phyloP scores from a whole-genome alignment of 495 filamentous ascomycete species.

The Penicillium paxilli region DNA sequence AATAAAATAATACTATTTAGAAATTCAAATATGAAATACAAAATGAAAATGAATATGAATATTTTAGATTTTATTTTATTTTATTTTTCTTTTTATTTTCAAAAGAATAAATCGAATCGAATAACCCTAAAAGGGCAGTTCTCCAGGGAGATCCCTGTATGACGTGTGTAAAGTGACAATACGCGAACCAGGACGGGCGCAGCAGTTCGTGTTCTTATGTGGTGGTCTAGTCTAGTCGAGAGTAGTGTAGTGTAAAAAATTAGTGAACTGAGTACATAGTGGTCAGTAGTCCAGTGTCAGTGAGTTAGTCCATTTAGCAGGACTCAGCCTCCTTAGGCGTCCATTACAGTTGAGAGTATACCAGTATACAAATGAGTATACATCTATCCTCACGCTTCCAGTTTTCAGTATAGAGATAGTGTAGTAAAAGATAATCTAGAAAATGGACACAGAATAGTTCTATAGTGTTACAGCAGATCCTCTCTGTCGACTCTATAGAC shows the following conservation, averaged over 20 bases:
- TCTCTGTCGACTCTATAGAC: not conserved
- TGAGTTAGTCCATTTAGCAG: no score
- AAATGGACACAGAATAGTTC: no score
- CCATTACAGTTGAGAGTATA: not conserved
- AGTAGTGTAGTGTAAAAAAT: no score
- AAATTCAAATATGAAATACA: constrained; percentile 2
- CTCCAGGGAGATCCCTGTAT: no score
- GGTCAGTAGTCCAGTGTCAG: not conserved
- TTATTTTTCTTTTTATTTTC: no score
- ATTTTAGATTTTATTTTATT: no score
- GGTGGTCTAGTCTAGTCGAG: not conserved
- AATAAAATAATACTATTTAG: constrained; percentile 5
- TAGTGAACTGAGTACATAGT: not conserved
- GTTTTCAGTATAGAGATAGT: no score
- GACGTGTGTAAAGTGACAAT: not conserved
- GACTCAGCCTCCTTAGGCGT: not conserved
- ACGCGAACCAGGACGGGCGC: not conserved
- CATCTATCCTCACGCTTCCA: no score
- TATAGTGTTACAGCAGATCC: no score
- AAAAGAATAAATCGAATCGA: constrained; percentile 8
- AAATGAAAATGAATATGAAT: constrained; percentile 1
- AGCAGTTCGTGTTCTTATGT: not conserved
- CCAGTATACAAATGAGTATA: no score
- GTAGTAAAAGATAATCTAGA: not conserved
- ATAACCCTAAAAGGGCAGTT: constrained; percentile 21